Percentiles rank a stretch among this genome's conserved stretches.
Conservation (phyloP, 202 grass and related monocot genomes). For the Alloteropsis angusta region DNA sequence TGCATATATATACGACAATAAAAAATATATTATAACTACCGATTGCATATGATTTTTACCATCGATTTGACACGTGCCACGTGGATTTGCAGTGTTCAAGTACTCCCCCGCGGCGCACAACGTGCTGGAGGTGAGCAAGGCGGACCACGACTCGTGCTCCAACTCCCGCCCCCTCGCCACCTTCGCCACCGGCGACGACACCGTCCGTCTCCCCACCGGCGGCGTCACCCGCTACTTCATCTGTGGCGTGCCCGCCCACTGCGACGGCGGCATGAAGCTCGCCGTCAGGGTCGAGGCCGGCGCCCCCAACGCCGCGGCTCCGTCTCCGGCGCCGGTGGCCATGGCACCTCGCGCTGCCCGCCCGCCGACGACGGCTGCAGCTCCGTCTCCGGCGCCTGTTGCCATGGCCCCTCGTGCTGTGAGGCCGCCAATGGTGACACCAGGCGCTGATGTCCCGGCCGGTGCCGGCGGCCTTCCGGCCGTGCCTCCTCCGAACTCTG, state of each 20-base stretch:
- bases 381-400: not conserved
- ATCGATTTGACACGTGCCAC: no score
- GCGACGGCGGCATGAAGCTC: conserved; percentile 46
- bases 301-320: not conserved
- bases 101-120: conserved; percentile 19
- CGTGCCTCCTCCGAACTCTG: conserved; percentile 2
- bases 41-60: no score
- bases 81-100: conserved; percentile 16
- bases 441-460: not conserved
- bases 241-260: conserved; percentile 30
- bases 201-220: conserved; percentile 3
- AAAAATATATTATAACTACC: no score
- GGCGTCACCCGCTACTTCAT: conserved; percentile 48
- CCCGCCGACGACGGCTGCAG: not conserved
- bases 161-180: not conserved
- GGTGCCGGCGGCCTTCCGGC: not conserved
- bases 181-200: conserved; percentile 18
- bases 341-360: not conserved
- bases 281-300: conserved; percentile 11
- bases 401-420: not conserved
- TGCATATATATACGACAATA: no score
- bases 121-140: conserved; percentile 43
- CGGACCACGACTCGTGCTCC: conserved; percentile 26
- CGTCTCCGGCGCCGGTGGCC: not conserved
- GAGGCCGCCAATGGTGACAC: not conserved